These are phyloP conservation scores for Leishmania amazonensis DNA, from an alignment of 208 protist genomes.

Conservation along the genomic window DNA sequence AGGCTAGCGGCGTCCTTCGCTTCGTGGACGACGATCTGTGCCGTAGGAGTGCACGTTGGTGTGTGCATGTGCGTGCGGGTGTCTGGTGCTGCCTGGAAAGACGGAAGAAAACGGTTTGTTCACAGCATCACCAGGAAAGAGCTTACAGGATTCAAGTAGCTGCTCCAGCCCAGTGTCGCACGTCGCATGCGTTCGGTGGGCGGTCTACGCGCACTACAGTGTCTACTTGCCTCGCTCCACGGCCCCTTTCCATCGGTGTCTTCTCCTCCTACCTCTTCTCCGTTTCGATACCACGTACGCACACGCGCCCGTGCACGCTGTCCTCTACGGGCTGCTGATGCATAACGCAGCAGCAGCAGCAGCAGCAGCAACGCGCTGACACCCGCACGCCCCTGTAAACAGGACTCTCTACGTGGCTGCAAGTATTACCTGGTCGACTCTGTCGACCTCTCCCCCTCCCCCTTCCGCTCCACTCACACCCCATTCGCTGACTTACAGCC, in stretches of 20 bases:
- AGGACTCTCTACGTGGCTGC: not conserved
- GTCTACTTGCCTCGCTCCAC: not conserved
- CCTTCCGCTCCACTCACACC: too few relatives aligned
- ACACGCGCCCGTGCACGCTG: conserved; percentile 4
- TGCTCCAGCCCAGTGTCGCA: too few relatives aligned
- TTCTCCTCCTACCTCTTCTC: not conserved
- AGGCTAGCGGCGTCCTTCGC: too few relatives aligned
- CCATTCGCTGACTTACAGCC: too few relatives aligned
- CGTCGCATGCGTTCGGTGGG: not conserved
- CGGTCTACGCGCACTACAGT: not conserved
- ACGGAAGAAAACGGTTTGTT: not conserved
- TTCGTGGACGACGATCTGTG: too few relatives aligned
- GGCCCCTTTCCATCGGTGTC: not conserved
- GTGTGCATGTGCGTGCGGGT: not conserved
- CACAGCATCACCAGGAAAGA: not conserved
- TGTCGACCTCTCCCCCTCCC: not conserved
- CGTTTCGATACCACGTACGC: not conserved
- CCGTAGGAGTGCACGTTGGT: not conserved
- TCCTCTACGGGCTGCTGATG: not conserved
- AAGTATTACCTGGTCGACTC: not conserved
- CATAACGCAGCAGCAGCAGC: not conserved
- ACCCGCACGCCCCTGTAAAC: not conserved
- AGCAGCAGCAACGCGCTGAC: not conserved
- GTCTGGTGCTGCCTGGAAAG: not conserved
- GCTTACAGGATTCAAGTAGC: not conserved